Percentiles rank a stretch among this genome's conserved stretches.
Evolutionary conservation across 441 rosid species (phyloP).

Genomic region (Brassica balearica): DNA sequence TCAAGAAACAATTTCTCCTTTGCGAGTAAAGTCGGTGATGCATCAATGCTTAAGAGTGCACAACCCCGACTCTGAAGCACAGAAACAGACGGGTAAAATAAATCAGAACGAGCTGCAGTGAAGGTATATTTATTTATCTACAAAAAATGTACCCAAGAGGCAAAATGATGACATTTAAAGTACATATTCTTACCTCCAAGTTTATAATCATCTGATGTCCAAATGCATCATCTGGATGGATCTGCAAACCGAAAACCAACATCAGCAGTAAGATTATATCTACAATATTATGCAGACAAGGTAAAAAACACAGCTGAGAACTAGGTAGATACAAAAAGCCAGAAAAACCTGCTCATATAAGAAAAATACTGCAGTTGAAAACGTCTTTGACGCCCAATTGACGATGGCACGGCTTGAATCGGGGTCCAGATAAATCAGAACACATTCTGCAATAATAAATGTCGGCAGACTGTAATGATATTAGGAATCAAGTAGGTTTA

Average conservation of each 20-base stretch:
- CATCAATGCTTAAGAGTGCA: constrained; percentile 81
- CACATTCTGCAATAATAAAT: constrained; percentile 98
- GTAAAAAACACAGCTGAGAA: constrained; percentile 6
- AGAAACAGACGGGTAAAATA: constrained; percentile 20
- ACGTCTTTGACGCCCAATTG: constrained; percentile 78
- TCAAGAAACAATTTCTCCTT: constrained; percentile 88
- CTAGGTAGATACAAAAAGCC: constrained; percentile 27
- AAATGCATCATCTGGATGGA: constrained; percentile 96
- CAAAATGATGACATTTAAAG: constrained; percentile 19
- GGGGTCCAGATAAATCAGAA: constrained; percentile 95
- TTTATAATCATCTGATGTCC: constrained; percentile 96
- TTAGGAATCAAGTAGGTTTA: constrained; percentile 55
- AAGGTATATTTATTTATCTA: neutral
- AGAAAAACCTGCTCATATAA: constrained; percentile 86
- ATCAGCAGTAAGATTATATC: constrained; percentile 15
- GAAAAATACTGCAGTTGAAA: constrained; percentile 85
- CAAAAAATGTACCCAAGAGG: constrained; percentile 15
- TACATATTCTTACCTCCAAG: constrained; percentile 71
- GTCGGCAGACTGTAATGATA: constrained; percentile 89
- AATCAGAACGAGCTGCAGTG: constrained; percentile 16
- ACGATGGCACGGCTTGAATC: constrained; percentile 79
- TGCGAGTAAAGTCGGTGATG: constrained; percentile 82
- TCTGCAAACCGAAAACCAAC: constrained; percentile 57
- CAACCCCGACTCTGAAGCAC: constrained; percentile 89
- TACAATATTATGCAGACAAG: constrained; percentile 9